A percentile compares a stretch with the other conserved stretches of the same genome.
Conservation (phyloP, 176 grass and related monocot species). For the Leersia perrieri region DNA sequence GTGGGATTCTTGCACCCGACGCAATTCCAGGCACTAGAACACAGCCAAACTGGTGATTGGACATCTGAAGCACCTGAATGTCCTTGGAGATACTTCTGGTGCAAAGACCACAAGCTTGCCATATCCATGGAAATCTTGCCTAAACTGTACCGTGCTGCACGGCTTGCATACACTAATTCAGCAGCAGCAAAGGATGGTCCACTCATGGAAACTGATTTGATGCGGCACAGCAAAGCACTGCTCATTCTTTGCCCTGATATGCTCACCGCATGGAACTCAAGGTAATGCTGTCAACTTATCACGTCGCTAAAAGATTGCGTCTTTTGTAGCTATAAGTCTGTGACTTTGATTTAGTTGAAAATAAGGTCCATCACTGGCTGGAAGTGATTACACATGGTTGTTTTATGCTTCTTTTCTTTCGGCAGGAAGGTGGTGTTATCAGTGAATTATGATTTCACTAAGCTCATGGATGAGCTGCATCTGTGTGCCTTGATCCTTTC, state of each 20-base stretch:
- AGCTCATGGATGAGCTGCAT: conserved; percentile 57
- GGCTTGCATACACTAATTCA: conserved; percentile 30
- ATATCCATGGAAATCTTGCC: conserved; percentile 52
- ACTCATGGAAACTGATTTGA: conserved; percentile 22
- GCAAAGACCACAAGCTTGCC: conserved; percentile 75
- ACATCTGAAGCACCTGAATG: conserved; percentile 22
- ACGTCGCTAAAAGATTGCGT: not conserved
- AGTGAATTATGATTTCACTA: conserved; percentile 16
- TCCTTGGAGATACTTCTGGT: conserved; percentile 51
- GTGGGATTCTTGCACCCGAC: conserved; percentile 73
- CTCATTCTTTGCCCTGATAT: conserved; percentile 76
- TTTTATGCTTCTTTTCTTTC: conserved; percentile 4
- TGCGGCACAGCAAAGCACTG: conserved; percentile 65
- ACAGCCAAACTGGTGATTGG: not conserved
- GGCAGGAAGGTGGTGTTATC: conserved; percentile 60
- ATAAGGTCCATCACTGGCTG: not conserved
- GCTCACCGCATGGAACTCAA: conserved; percentile 73
- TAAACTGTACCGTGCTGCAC: conserved; percentile 41
- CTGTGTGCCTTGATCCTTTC: conserved; percentile 63
- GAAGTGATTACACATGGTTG: conserved; percentile 5
- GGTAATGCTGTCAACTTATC: conserved; percentile 30
- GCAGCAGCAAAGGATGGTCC: conserved; percentile 29
- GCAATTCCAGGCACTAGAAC: conserved; percentile 51
- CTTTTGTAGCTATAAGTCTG: not conserved
- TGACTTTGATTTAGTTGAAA: not conserved